Conservation (phyloP, 2,329 filamentous ascomycete genomes). For the Clonostachys rosea region DNA sequence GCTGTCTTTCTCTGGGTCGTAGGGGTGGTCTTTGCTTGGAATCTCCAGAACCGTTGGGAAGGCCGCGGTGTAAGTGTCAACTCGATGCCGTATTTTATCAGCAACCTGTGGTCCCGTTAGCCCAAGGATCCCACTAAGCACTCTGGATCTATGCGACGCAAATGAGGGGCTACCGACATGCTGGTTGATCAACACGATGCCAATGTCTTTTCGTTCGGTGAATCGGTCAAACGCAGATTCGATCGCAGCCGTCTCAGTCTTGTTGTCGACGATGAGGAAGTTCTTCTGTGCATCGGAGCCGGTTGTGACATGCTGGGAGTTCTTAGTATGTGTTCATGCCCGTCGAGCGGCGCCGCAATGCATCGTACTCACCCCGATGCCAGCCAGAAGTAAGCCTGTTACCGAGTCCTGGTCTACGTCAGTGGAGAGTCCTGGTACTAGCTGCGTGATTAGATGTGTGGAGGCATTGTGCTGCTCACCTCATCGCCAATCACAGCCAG, state of each 20-base stretch:
- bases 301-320: conserved; percentile 79
- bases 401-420: conserved; percentile 73
- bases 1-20: conserved; percentile 98
- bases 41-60: conserved; percentile 98
- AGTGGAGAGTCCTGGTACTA: conserved; percentile 5
- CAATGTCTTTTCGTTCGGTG: conserved; percentile 91
- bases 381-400: conserved; percentile 89
- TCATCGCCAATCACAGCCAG: conserved; percentile 97
- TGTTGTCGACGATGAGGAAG: conserved; percentile 92
- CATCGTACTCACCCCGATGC: conserved; percentile 69
- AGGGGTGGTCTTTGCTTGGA: conserved; percentile 97
- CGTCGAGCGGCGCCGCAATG: too few species aligned
- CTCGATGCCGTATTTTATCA: conserved; percentile 83
- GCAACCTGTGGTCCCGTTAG: conserved; percentile 61
- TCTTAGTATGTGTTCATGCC: too few species aligned
- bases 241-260: conserved; percentile 85
- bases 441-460: neutral
- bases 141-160: neutral
- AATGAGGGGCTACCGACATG: conserved; percentile 57
- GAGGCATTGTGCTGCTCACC: conserved; percentile 38
- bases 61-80: conserved; percentile 88
- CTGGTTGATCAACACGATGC: conserved; percentile 95
- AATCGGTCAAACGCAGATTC: conserved; percentile 88
- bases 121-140: neutral
- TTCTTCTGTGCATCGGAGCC: conserved; percentile 92